Conservation (phyloP, 164 flowering plant species). For the Chimonanthus praecox region DNA sequence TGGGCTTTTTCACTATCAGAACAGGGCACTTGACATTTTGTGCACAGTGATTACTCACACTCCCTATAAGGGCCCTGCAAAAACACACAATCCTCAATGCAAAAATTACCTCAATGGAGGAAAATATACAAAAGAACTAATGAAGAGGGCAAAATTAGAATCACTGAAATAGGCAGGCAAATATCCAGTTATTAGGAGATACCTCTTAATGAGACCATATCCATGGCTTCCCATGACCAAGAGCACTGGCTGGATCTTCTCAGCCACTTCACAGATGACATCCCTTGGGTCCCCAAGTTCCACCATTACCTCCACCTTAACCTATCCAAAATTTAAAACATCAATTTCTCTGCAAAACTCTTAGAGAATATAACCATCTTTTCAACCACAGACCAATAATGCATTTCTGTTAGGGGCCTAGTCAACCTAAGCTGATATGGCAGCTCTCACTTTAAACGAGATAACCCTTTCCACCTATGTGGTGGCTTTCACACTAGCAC, state of each 20-base stretch:
- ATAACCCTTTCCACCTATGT: no score
- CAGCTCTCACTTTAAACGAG: no score
- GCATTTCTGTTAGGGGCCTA: no score
- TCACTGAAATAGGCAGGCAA: no score
- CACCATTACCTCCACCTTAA: conserved; percentile 46
- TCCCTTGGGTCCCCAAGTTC: conserved; percentile 66
- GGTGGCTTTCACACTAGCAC: no score
- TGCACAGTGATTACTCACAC: conserved; percentile 63
- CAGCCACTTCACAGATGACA: conserved; percentile 48
- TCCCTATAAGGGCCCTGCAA: conserved; percentile 55
- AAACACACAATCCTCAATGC: not conserved
- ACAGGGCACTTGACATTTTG: conserved; percentile 60
- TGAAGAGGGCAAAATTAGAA: not conserved
- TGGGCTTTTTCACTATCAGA: conserved; percentile 53
- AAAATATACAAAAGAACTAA: not conserved
- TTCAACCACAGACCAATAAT: not conserved
- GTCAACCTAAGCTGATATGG: no score
- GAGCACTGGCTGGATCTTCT: conserved; percentile 36
- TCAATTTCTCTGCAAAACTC: not conserved
- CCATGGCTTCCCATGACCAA: conserved; percentile 70
- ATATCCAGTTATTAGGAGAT: not conserved
- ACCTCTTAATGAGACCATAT: conserved; percentile 63
- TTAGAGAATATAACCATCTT: no score
- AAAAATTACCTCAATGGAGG: not conserved
- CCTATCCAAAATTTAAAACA: conserved; percentile 17